Percentiles rank a stretch among this genome's conserved stretches.
Conservation (phyloP, 2,329 filamentous ascomycete species). For the Aspergillus costaricaensis region DNA sequence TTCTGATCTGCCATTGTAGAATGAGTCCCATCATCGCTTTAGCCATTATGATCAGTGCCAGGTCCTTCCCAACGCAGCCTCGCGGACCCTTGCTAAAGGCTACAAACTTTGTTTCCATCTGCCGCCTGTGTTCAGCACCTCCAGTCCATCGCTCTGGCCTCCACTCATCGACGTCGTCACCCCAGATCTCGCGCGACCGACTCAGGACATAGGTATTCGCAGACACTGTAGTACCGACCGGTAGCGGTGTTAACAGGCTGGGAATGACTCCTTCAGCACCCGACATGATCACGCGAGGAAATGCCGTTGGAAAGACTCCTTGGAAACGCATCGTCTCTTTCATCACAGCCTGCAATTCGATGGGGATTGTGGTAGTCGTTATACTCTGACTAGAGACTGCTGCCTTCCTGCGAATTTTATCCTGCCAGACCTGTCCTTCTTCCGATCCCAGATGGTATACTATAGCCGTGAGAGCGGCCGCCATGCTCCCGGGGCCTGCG, state of each 20-base stretch:
- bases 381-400: not conserved
- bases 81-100: conserved; percentile 23
- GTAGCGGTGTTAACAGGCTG: conserved; percentile 13
- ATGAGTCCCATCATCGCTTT: conserved; percentile 15
- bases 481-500: conserved; percentile 22
- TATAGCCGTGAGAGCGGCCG: conserved; percentile 20
- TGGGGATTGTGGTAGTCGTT: not conserved
- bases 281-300: conserved; percentile 20
- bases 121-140: conserved; percentile 13
- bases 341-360: conserved; percentile 20
- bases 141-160: conserved; percentile 22
- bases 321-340: conserved; percentile 21
- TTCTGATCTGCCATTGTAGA: conserved; percentile 14
- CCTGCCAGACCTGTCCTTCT: conserved; percentile 20
- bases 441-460: conserved; percentile 17
- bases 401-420: conserved; percentile 13
- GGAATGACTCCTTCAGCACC: conserved; percentile 20
- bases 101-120: conserved; percentile 20
- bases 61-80: conserved; percentile 20
- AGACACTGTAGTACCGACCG: conserved; percentile 21
- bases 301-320: conserved; percentile 20
- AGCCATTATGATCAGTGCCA: conserved; percentile 19
- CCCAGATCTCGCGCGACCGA: conserved; percentile 22
- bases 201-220: conserved; percentile 23
- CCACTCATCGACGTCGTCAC: conserved; percentile 19